Evolutionary conservation across 2,329 filamentous ascomycete species (phyloP).

Genomic region (Botryotinia narcissicola): DNA sequence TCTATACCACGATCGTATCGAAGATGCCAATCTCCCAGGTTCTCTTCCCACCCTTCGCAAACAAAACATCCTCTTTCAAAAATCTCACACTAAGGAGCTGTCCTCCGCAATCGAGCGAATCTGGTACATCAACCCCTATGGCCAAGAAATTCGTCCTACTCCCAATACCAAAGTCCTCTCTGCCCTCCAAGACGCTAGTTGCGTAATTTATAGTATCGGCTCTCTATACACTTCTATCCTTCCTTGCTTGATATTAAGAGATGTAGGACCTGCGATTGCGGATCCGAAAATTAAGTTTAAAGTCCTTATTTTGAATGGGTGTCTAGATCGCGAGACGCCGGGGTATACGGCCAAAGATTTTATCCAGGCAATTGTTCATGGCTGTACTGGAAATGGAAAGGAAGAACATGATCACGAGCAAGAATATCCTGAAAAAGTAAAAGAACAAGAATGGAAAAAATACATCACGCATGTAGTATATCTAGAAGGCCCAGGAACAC

Average conservation of each 20-base stretch:
- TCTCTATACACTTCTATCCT: slow-evolving; percentile 87
- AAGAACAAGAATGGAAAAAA: slow-evolving; percentile 51
- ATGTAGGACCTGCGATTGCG: slow-evolving; percentile 65
- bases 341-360: slow-evolving; percentile 79
- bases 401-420: slow-evolving; percentile 34
- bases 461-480: slow-evolving; percentile 87
- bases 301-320: slow-evolving; percentile 74
- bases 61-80: slow-evolving; percentile 80
- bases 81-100: slow-evolving; percentile 71
- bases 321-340: slow-evolving; percentile 79
- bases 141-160: slow-evolving; percentile 85
- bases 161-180: slow-evolving; percentile 76
- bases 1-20: slow-evolving; percentile 62
- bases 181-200: slow-evolving; percentile 64
- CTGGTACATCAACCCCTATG: slow-evolving; percentile 98
- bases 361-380: slow-evolving; percentile 72
- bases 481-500: slow-evolving; percentile 67
- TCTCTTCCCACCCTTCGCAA: slow-evolving; percentile 76
- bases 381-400: slow-evolving; percentile 46
- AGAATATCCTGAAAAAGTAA: neutral
- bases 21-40: slow-evolving; percentile 79
- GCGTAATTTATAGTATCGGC: slow-evolving; percentile 89
- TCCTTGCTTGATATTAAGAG: slow-evolving; percentile 75
- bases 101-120: slow-evolving; percentile 74
- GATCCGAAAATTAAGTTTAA: slow-evolving; percentile 51